Conservation (phyloP, 75 land plant species). For the Cunninghamia lanceolata region DNA sequence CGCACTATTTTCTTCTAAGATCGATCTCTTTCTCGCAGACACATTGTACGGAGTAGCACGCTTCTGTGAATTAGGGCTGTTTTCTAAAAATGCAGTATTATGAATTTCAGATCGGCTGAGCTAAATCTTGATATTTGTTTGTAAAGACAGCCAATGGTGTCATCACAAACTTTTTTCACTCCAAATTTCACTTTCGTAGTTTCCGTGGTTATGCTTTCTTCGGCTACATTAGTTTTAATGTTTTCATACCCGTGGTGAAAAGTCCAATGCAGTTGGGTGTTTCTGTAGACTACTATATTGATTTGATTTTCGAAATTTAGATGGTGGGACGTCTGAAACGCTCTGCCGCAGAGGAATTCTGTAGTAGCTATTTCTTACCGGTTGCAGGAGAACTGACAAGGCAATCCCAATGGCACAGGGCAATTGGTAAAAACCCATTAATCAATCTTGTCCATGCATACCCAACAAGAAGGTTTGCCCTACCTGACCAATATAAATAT, state of each 20-base stretch:
- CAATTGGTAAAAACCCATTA: not conserved
- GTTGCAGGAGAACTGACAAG: not conserved
- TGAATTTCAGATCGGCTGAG: not conserved
- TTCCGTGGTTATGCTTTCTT: not conserved
- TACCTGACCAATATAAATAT: not conserved
- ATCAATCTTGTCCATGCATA: not conserved
- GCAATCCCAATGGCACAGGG: not conserved
- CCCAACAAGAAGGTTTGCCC: not conserved
- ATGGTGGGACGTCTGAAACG: not conserved
- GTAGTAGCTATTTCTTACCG: not conserved
- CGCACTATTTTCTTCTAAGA: not conserved
- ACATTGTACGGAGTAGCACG: not conserved
- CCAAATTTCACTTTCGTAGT: not conserved
- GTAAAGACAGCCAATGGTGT: not conserved
- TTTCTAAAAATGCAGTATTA: not conserved
- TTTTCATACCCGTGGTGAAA: not conserved
- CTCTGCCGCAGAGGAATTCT: not conserved
- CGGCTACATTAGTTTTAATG: not conserved
- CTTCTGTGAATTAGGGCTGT: not conserved
- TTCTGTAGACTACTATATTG: not conserved
- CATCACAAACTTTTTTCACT: not conserved
- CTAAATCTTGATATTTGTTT: not conserved
- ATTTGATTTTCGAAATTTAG: not conserved
- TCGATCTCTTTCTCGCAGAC: not conserved
- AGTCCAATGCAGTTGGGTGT: not conserved